A percentile compares a stretch with the other conserved stretches of the same genome.
Conservation (phyloP, 768 basidiomycete species). For the Boletus insuetus region DNA sequence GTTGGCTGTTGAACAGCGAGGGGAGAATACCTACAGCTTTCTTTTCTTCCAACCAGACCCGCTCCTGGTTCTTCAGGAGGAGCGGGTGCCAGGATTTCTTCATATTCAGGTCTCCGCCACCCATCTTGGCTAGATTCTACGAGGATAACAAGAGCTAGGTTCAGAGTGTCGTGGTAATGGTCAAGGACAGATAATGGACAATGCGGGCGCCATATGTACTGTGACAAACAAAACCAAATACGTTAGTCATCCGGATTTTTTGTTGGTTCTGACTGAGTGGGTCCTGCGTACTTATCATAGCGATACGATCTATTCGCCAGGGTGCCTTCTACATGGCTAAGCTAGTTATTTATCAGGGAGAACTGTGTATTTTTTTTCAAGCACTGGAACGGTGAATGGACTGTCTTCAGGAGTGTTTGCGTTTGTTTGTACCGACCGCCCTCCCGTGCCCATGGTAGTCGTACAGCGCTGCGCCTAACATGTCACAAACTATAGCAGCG, state of each 20-base stretch:
- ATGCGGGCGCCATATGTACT: neutral
- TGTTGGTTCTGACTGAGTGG: too few relatives aligned
- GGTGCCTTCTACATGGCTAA: too few relatives aligned
- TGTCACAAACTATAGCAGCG: constrained; percentile 9
- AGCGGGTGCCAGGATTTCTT: constrained; percentile 99
- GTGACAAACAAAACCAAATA: neutral
- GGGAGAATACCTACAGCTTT: constrained; percentile 64
- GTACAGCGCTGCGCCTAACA: neutral
- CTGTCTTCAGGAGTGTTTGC: constrained; percentile 23
- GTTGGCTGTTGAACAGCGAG: neutral
- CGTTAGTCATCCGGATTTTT: neutral
- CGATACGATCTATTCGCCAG: too few relatives aligned
- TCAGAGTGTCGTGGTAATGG: constrained; percentile 7
- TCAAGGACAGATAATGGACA: neutral
- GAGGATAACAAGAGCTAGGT: constrained; percentile 3
- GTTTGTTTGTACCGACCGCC: constrained; percentile 24
- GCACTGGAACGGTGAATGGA: too few relatives aligned
- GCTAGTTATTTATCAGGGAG: too few relatives aligned
- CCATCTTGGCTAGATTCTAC: constrained; percentile 67
- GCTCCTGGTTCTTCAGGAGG: constrained; percentile 97
- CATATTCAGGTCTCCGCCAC: constrained; percentile 98
- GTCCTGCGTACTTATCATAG: too few relatives aligned
- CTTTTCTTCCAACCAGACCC: constrained; percentile 99
- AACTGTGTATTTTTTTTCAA: too few relatives aligned
- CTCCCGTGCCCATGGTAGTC: neutral